These are phyloP conservation scores for Eucalyptus tenuipes DNA, from an alignment of 345 rosid species.

Conservation along the genomic window DNA sequence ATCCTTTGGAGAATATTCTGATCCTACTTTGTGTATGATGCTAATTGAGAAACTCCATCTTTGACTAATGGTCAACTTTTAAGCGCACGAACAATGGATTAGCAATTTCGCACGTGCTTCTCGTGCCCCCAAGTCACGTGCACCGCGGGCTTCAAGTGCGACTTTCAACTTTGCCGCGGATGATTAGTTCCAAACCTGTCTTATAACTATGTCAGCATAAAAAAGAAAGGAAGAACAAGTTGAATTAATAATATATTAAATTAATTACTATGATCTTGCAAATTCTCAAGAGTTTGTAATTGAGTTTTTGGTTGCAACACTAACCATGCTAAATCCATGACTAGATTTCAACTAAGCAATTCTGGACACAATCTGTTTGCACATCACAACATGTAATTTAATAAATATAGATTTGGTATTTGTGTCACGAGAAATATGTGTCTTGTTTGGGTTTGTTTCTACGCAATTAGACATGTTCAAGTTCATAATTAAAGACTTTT, in stretches of 20 bases:
- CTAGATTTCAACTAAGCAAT: neutral
- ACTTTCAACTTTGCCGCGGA: neutral
- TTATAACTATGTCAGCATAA: neutral
- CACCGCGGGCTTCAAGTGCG: neutral
- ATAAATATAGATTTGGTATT: neutral
- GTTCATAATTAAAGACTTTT: neutral
- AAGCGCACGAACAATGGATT: neutral
- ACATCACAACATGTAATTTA: fast-evolving
- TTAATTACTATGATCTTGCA: neutral
- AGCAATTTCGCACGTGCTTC: neutral
- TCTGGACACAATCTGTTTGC: neutral
- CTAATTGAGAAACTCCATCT: neutral
- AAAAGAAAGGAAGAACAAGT: neutral
- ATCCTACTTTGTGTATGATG: neutral
- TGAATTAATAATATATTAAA: neutral
- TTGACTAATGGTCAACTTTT: neutral
- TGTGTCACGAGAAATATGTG: neutral
- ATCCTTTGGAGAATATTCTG: neutral
- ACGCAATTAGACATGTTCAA: neutral
- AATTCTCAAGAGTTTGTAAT: neutral
- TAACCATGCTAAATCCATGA: neutral
- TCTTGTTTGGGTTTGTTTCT: neutral
- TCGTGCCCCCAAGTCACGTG: neutral
- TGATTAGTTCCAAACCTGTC: neutral
- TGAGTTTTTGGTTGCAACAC: neutral